Percentiles rank a stretch among this genome's conserved stretches.
phyloP scores from a whole-genome alignment of 257 asterid species.

The Gentiana straminea region DNA sequence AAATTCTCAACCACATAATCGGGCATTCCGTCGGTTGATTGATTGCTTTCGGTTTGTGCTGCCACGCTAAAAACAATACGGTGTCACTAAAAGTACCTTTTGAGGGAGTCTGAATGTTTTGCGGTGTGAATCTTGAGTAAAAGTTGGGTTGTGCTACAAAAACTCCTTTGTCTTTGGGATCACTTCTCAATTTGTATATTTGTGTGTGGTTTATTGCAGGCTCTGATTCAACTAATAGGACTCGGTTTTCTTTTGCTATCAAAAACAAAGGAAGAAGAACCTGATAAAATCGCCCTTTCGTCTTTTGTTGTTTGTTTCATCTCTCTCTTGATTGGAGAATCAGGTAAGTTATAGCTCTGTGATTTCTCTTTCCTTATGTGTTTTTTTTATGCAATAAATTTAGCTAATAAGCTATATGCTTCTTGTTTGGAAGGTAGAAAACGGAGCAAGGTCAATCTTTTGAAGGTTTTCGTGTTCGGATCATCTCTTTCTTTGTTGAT shows the following conservation, averaged over 20 bases:
- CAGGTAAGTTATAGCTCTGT: constrained; percentile 30
- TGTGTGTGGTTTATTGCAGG: constrained; percentile 33
- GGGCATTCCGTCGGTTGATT: too few relatives aligned
- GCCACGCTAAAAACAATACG: too few relatives aligned
- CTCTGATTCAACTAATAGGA: constrained; percentile 36
- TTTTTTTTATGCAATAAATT: neutral
- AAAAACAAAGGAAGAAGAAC: constrained; percentile 22
- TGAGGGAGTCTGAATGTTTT: too few relatives aligned
- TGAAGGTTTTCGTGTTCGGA: constrained; percentile 58
- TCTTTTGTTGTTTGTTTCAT: constrained; percentile 32
- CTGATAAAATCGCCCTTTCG: constrained; percentile 33
- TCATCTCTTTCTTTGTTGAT: constrained; percentile 42
- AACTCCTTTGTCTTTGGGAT: neutral
- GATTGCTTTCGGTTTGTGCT: too few relatives aligned
- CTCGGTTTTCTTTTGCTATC: constrained; percentile 26
- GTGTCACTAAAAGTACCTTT: too few relatives aligned
- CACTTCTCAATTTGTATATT: neutral
- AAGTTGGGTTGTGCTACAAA: too few relatives aligned
- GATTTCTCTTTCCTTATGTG: neutral
- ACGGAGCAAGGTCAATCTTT: constrained; percentile 42
- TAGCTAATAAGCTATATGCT: neutral
- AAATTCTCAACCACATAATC: too few relatives aligned
- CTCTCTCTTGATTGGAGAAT: constrained; percentile 60
- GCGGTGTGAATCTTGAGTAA: too few relatives aligned
- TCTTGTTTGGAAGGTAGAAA: constrained; percentile 50